Base-by-base conservation (phyloP, 257 asterid species). In the Phtheirospermum japonicum region DNA sequence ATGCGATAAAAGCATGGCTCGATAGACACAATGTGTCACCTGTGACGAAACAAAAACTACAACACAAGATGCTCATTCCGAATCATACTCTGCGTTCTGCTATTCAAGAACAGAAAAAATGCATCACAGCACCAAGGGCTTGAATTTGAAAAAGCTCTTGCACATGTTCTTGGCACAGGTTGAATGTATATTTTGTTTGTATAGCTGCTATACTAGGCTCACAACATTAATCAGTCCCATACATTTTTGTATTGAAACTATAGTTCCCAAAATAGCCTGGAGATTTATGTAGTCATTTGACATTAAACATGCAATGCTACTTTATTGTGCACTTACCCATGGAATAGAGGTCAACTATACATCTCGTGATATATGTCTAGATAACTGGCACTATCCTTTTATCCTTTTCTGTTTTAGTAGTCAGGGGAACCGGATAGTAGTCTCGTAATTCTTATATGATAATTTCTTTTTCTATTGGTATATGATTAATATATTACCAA, bases 1-100 rank as follows among this genome's bases (percentile, higher is more conserved):
- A 73, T 46, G 96, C 95, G 12, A 91, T 91, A 55, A 60, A 75
- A 72, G 71, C 78, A 56, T 91, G 98, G 95, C 70, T 91, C 0
- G 80, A 78, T 14, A 79, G 80, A 51, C 70, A 85, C 57, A 26
- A 72, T 17, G 73, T 82, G 14, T 91, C 98, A 5, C 96, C 95
- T 2, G 88, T 91, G 42, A 84, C 98, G 46, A 86, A 73, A 57
- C 83, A 71, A 52, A 74, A 50, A 39, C 60, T 91, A 52, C 76
- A 62, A 54, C 76, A 76, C 76, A 81, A 82, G 71, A 66, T 67
- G 71, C 82, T 91, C 26, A 86, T 71, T 2, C 96, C 98, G 13
- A 88, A 91, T 71, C 88, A 70, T 59, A 73, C 57, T 61, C 78
- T 88, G 58, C 83, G 64, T 37, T 75, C 82, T 30, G 96, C 96